Evolutionary conservation across 129 eudicot species (phyloP).

Genomic region (Tagetes erecta): DNA sequence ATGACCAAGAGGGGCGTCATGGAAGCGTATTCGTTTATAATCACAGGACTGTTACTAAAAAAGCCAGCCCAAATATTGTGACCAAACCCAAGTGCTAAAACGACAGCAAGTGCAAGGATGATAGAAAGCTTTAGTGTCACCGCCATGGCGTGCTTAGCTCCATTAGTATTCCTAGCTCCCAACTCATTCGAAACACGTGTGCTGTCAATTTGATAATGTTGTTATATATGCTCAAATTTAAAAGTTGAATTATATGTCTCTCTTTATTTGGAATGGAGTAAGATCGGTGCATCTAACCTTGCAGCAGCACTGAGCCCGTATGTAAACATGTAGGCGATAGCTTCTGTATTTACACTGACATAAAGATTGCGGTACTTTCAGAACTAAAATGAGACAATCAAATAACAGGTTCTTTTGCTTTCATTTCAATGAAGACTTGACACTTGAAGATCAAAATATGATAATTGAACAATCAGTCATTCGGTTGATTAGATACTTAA

Average conservation of each 20-base stretch:
- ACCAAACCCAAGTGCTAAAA: constrained; percentile 57
- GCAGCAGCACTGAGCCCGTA: constrained; percentile 84
- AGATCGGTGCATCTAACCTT: constrained; percentile 46
- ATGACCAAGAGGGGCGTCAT: constrained; percentile 63
- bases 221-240: neutral
- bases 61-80: constrained; percentile 69
- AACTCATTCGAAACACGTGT: constrained; percentile 84
- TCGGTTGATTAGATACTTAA: too few relatives aligned
- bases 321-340: constrained; percentile 61
- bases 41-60: constrained; percentile 57
- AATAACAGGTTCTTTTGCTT: neutral
- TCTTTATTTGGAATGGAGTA: constrained; percentile 1
- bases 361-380: neutral
- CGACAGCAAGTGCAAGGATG: constrained; percentile 42
- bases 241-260: neutral
- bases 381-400: neutral
- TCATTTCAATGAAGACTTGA: neutral
- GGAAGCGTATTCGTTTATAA: constrained; percentile 50
- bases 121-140: constrained; percentile 67
- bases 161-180: constrained; percentile 57
- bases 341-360: constrained; percentile 70
- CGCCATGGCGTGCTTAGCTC: constrained; percentile 68
- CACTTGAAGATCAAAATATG: neutral
- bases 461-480: too few relatives aligned
- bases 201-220: constrained; percentile 39